Base-by-base conservation (phyloP, 176 grass and related monocot genomes). In the Zoysia pacifica region DNA sequence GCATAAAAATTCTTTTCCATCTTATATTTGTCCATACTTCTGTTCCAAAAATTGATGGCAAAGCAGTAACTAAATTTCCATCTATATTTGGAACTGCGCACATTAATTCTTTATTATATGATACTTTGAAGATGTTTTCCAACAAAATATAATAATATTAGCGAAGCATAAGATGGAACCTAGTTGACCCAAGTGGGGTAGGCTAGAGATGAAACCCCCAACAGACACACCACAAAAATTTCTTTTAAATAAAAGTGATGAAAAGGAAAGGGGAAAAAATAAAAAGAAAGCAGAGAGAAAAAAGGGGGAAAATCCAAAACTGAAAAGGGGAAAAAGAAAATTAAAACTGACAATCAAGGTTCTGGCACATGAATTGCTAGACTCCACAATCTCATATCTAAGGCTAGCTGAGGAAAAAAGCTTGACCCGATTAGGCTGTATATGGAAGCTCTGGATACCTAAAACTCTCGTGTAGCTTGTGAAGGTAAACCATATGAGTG, bases 1-100 rank as follows among this genome's bases (percentile, higher is more conserved):
- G 55, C 75, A 79, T 79, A 11, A 5, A 88, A 74, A 48, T 51
- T 65, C 67, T 59, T 76, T 9, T 78, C 62, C 60, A 40, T 73
- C 61, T 1, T 28, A 72, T 5, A 20, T 73, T 83, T 79, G 53
- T 69, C 72, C n/a, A 67, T 67, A 59, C 62, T 68, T 60, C 11
- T 37, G 18, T 74, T 63, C 45, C 1, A 9, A 70, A 77, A 69
- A 19, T 50, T 78, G 52, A 16, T 77, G 20, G 58, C 65, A 43
- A 83, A 15, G 3, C 9, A 73, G 13, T 72, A 67, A 78, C 40
- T 43, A 18, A 37, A 64, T 55, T 81, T 66, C 41, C 62, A 58
- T 51, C 10, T 48, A 35, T 38, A 37, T 60, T 58, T 36, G 41
- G 52, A 72, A 37, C 35, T 49, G 35, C 39, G 19, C 15, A 62